Percentiles rank a stretch among this genome's conserved stretches.
These are phyloP conservation scores for Ephemerocybe angulata DNA, from an alignment of 768 basidiomycete genomes.

Conservation along the genomic window DNA sequence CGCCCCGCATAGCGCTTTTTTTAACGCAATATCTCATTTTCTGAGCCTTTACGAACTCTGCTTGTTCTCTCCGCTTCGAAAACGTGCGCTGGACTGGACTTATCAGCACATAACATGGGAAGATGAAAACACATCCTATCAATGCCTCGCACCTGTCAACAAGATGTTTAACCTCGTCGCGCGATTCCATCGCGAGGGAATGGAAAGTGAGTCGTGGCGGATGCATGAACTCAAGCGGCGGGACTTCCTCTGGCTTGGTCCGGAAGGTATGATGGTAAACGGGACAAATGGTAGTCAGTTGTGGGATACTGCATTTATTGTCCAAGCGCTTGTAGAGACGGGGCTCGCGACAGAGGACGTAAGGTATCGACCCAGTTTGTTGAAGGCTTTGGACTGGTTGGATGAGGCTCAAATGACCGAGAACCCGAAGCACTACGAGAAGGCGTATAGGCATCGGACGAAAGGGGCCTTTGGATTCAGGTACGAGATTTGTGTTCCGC, in stretches of 20 bases:
- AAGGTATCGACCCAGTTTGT: constrained; percentile 55
- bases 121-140: constrained; percentile 93
- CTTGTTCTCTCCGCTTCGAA: constrained; percentile 62
- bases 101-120: constrained; percentile 81
- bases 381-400: constrained; percentile 69
- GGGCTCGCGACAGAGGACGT: constrained; percentile 71
- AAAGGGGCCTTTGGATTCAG: constrained; percentile 70
- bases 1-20: constrained; percentile 69
- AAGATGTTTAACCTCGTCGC: constrained; percentile 95
- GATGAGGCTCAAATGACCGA: constrained; percentile 68
- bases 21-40: constrained; percentile 61
- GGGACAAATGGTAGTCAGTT: constrained; percentile 94
- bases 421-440: constrained; percentile 61
- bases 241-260: constrained; percentile 93
- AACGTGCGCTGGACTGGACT: constrained; percentile 56
- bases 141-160: constrained; percentile 86
- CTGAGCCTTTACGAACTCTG: constrained; percentile 74
- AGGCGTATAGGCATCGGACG: constrained; percentile 61
- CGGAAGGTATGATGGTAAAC: constrained; percentile 91
- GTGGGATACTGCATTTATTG: constrained; percentile 92
- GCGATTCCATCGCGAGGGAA: constrained; percentile 72
- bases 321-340: constrained; percentile 87
- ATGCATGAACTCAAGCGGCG: constrained; percentile 70
- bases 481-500: constrained; percentile 21
- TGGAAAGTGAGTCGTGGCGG: constrained; percentile 71